A percentile compares a stretch with the other conserved stretches of the same genome.
Evolutionary conservation across 371 early-diverging fungal species (phyloP).

Genomic region (Mucor sp.): DNA sequence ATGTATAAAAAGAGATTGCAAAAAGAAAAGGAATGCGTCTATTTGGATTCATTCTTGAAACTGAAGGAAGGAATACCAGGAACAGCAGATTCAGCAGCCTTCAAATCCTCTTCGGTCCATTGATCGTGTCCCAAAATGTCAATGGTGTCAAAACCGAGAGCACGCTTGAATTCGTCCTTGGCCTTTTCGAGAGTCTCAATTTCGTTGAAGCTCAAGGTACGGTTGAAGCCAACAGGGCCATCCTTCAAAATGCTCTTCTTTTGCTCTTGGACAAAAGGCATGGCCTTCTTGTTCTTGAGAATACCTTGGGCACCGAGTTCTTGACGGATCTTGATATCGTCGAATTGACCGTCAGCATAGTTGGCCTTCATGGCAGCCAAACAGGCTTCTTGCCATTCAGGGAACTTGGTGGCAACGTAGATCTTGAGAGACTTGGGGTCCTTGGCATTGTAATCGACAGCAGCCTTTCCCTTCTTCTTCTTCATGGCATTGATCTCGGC

Average conservation of each 20-base stretch:
- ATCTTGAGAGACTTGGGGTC: conserved; percentile 76
- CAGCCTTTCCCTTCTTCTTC: conserved; percentile 70
- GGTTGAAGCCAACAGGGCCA: conserved; percentile 81
- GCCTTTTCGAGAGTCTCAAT: conserved; percentile 60
- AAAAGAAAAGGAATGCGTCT: background rate
- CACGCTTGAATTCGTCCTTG: conserved; percentile 54
- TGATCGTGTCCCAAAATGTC: conserved; percentile 50
- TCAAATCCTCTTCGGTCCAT: conserved; percentile 52
- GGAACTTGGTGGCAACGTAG: conserved; percentile 82
- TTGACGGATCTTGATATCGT: conserved; percentile 73
- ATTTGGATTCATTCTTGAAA: conserved; percentile 46
- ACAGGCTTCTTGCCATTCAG: conserved; percentile 90
- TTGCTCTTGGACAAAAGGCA: conserved; percentile 89
- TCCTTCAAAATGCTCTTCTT: conserved; percentile 70
- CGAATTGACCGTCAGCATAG: conserved; percentile 70
- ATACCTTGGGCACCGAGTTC: conserved; percentile 72
- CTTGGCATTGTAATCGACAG: conserved; percentile 61
- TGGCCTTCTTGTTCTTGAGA: conserved; percentile 90
- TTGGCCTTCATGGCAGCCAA: conserved; percentile 70
- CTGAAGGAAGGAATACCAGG: conserved; percentile 70
- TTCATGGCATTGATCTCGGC: conserved; percentile 78
- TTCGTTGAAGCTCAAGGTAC: conserved; percentile 83
- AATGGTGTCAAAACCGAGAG: conserved; percentile 46
- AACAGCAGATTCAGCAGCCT: conserved; percentile 61
- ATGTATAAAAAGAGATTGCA: background rate